Evolutionary conservation across 2,329 filamentous ascomycete genomes (phyloP).

Genomic region (Escovopsis sp.): DNA sequence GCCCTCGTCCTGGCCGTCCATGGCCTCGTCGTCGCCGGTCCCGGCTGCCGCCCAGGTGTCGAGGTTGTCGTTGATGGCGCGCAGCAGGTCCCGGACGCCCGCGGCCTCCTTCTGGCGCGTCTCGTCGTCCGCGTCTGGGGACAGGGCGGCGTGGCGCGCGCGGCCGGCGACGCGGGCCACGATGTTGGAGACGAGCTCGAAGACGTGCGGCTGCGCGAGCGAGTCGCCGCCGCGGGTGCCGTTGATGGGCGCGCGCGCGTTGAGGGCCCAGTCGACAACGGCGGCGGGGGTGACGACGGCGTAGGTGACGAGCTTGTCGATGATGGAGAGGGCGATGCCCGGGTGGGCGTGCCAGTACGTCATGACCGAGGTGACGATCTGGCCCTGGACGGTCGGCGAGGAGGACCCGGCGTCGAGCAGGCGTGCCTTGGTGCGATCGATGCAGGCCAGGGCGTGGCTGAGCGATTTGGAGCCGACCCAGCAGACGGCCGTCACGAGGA

Average conservation of each 20-base stretch:
- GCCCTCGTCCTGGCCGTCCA: conserved; percentile 39
- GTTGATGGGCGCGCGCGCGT: conserved; percentile 35
- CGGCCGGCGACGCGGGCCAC: conserved; percentile 81
- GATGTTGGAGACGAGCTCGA: conserved; percentile 80
- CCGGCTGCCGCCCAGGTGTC: conserved; percentile 35
- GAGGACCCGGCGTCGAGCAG: conserved; percentile 64
- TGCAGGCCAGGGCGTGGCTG: conserved; percentile 87
- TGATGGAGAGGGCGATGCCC: conserved; percentile 78
- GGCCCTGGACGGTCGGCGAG: conserved; percentile 61
- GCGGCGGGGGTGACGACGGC: conserved; percentile 76
- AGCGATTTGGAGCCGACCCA: conserved; percentile 90
- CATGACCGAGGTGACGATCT: conserved; percentile 85
- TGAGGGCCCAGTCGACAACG: conserved; percentile 81
- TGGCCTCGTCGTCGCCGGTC: conserved; percentile 59
- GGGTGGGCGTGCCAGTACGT: conserved; percentile 88
- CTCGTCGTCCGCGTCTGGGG: conserved; percentile 43
- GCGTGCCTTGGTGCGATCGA: conserved; percentile 85
- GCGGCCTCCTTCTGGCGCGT: conserved; percentile 54
- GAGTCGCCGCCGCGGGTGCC: conserved; percentile 42
- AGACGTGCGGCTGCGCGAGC: conserved; percentile 63
- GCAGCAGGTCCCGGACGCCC: conserved; percentile 68
- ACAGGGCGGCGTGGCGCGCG: conserved; percentile 62
- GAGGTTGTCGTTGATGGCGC: conserved; percentile 64
- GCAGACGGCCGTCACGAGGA: conserved; percentile 86
- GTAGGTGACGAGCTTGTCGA: conserved; percentile 96